A percentile compares a stretch with the other conserved stretches of the same genome.
Evolutionary conservation across 345 rosid genomes (phyloP).

Genomic region (Citrus medica): DNA sequence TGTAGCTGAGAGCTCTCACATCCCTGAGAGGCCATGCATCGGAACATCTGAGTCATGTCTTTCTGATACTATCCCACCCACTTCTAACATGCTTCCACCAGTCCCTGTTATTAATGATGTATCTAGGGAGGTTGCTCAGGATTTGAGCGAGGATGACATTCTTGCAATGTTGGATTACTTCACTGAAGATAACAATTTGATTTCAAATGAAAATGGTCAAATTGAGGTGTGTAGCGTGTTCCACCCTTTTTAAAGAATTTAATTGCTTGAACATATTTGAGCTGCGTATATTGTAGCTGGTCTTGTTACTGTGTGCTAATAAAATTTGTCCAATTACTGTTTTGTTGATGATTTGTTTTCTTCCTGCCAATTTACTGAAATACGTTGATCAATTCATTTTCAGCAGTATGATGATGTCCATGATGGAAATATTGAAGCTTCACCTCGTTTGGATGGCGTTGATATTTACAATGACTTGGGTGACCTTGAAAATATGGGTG

Average conservation of each 20-base stretch:
- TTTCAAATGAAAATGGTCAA: constrained; percentile 1
- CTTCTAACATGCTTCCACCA: constrained; percentile 12
- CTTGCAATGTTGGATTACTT: constrained; percentile 29
- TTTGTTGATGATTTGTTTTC: background rate
- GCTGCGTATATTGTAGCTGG: background rate
- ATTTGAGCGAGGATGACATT: constrained; percentile 20
- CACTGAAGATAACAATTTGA: constrained; percentile 13
- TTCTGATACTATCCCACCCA: constrained; percentile 19
- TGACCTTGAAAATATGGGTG: constrained; percentile 10
- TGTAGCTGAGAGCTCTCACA: constrained; percentile 7
- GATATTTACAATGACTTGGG: constrained; percentile 18
- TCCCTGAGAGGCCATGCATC: constrained; percentile 5
- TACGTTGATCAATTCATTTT: background rate
- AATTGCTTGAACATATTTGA: background rate
- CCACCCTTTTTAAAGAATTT: too few relatives aligned
- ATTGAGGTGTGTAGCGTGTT: constrained; percentile 18
- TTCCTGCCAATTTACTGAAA: background rate
- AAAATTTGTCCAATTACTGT: background rate
- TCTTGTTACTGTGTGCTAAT: background rate
- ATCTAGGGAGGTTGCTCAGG: constrained; percentile 5
- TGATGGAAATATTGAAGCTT: background rate
- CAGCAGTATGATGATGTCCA: background rate
- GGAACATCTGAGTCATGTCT: constrained; percentile 28
- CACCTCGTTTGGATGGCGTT: background rate
- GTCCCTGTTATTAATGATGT: background rate